Evolutionary conservation across 441 rosid genomes (phyloP).

Genomic region (Pelargonium australe): DNA sequence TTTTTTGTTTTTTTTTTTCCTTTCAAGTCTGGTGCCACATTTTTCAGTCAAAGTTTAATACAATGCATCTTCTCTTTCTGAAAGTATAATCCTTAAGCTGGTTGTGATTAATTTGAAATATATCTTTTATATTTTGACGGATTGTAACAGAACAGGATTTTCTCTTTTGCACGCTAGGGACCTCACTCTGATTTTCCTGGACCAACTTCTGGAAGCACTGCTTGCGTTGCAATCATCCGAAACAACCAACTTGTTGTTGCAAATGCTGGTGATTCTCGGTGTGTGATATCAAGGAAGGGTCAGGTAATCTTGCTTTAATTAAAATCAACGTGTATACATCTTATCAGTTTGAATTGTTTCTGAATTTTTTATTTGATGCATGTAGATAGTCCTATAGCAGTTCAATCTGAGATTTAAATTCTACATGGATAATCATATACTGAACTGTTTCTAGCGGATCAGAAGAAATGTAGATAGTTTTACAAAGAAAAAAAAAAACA

Average conservation of each 20-base stretch:
- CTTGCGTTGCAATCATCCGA: constrained; percentile 67
- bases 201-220: constrained; percentile 76
- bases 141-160: constrained; percentile 2
- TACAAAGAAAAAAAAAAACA: too few species aligned
- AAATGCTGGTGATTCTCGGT: constrained; percentile 91
- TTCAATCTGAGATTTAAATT: too few species aligned
- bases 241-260: constrained; percentile 65
- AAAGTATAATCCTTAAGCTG: not conserved
- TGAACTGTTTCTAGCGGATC: too few species aligned
- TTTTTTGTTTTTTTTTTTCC: not conserved
- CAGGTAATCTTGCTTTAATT: constrained; percentile 43
- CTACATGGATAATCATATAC: too few species aligned
- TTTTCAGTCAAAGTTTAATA: not conserved
- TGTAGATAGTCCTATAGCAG: too few species aligned
- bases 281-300: constrained; percentile 74
- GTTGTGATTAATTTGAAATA: not conserved
- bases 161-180: constrained; percentile 26
- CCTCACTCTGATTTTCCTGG: constrained; percentile 76
- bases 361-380: too few species aligned
- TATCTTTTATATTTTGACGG: not conserved
- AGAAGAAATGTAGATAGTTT: too few species aligned
- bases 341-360: too few species aligned
- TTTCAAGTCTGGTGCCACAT: not conserved
- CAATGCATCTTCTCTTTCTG: not conserved
- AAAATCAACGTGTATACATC: not conserved